Base-by-base conservation (phyloP, 2,329 filamentous ascomycete genomes). In the Penicillium sp. region DNA sequence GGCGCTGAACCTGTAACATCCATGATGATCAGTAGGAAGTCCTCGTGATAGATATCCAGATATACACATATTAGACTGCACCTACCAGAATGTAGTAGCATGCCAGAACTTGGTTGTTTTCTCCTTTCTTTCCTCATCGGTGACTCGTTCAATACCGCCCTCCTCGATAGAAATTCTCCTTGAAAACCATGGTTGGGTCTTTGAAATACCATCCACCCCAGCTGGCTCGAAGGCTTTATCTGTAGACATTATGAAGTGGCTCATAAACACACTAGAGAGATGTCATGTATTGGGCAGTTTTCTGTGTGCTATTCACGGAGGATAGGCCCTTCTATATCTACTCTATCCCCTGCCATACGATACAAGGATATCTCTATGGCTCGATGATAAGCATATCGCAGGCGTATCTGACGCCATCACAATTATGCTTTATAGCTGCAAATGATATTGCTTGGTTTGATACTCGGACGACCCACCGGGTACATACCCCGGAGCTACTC, bases 1-100 rank as follows among this genome's bases (percentile, higher is more conserved):
- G n/a, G 72, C 71, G 53, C 70, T 73, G 60, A 72, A 52, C 71
- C 70, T 74, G 27, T 53, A 47, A 31, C 2, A 44, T 26, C 4
- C 9, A 41, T 7, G 24, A 35, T 14, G 19, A 45, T 22, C 44
- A 29, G n/a, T 21, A 41, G 39, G 9, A 22, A 22, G 13, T 5
- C 16, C 11, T 7, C 39, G 6, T 9, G 9, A 19, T 22, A 8
- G 3, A 39, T 37, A 19, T 5, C 13, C 3, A 37, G 3, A 3
- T 10, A 37, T 10, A 10, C n/a, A 19, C 0, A n/a, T 9, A 19
- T 4, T 37, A 7, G 8, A 3, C 9, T 19, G 8, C 7, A 29
- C 43, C 19, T 53, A 55, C 58, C 48, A 55, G 43, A 56, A 56
- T n/a, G 54, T 68, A 46, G 64, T 62, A 19, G 65, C 64, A 55